A percentile compares a stretch with the other conserved stretches of the same genome.
Conservation (phyloP, 2,329 filamentous ascomycete species). For the Ceratocystis destructans region DNA sequence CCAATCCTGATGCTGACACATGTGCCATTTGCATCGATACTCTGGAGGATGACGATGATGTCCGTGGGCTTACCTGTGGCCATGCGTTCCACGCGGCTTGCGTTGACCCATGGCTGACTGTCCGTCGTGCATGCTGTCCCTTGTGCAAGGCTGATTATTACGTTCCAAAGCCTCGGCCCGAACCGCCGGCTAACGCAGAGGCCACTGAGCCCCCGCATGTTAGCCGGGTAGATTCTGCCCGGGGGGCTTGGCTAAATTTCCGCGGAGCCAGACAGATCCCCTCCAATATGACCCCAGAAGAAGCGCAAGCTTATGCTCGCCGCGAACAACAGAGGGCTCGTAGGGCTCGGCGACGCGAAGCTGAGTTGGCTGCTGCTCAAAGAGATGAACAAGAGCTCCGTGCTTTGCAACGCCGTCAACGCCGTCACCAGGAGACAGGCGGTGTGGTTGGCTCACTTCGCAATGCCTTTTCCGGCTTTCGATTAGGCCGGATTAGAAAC, state of each 20-base stretch:
- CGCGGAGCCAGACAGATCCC: slow-evolving; percentile 24
- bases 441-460: slow-evolving; percentile 13
- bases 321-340: slow-evolving; percentile 16
- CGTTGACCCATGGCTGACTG: slow-evolving; percentile 92
- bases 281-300: slow-evolving; percentile 25
- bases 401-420: slow-evolving; percentile 6
- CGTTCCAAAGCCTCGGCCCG: slow-evolving; percentile 70
- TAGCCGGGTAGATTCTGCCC: slow-evolving; percentile 36
- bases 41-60: slow-evolving; percentile 88
- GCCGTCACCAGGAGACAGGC: slow-evolving; percentile 6
- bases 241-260: slow-evolving; percentile 29
- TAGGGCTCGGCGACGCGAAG: slow-evolving; percentile 13
- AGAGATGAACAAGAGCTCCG: slow-evolving; percentile 15
- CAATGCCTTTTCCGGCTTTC: slow-evolving; percentile 19
- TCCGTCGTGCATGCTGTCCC: slow-evolving; percentile 84
- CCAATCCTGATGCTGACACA: slow-evolving; percentile 61
- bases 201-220: slow-evolving; percentile 26
- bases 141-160: slow-evolving; percentile 98
- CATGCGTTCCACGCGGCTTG: slow-evolving; percentile 96
- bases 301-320: slow-evolving; percentile 7
- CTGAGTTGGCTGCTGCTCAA: slow-evolving; percentile 9
- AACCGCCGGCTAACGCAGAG: slow-evolving; percentile 25
- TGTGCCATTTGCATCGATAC: slow-evolving; percentile 95
- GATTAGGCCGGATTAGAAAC: slow-evolving; percentile 5
- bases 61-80: slow-evolving; percentile 87